Base-by-base conservation (phyloP, 306 rosid species). In the Gleditsia sinensis region DNA sequence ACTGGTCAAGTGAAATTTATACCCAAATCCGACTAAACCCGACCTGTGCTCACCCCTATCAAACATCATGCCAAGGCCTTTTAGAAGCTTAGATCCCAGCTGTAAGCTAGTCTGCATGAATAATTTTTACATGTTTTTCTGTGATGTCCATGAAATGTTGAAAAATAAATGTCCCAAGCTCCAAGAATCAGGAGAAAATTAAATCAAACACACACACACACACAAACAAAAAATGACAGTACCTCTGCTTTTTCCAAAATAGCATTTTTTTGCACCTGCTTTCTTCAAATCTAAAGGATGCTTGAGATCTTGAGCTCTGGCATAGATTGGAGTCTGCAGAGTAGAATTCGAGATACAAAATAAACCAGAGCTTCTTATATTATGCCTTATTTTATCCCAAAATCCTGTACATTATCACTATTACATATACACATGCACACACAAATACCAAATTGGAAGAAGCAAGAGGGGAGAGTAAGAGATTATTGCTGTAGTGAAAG, bases 231-330 rank as follows among this genome's bases (percentile, higher is more conserved):
- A 45, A 0, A 16, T 16, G 23, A 37, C 12, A 33, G 30, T 81
- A 94, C 97, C 97, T 94, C 99, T 4, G 99, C 90, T 69, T 82
- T 88, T 84, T 90, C 99, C 84, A 94, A 49, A 83, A 92, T 87
- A 73, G 95, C 95, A 73, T 92, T 97, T 6, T n/a, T 97, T 92
- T 32, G 92, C 99, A 40, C 99, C 99, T 19, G 92, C 89, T 71
- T 87, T 88, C 85, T 94, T 94, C 72, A 94, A 75, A 75, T 92
- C 99, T 78, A 94, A 84, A 55, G 90, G 97, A 86, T 94, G 96
- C 76, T 66, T 78, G 68, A 94, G 85, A 79, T 94, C 97, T 75
- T 86, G 84, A 56, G 99, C 99, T 88, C 89, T 82, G 32, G 96
- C 97, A 57, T 94, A 94, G 67, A 94, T 92, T 49, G 97, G 96